These are phyloP conservation scores for Trichoderma koningiopsis DNA, from an alignment of 2,329 filamentous ascomycete species.

Conservation along the genomic window DNA sequence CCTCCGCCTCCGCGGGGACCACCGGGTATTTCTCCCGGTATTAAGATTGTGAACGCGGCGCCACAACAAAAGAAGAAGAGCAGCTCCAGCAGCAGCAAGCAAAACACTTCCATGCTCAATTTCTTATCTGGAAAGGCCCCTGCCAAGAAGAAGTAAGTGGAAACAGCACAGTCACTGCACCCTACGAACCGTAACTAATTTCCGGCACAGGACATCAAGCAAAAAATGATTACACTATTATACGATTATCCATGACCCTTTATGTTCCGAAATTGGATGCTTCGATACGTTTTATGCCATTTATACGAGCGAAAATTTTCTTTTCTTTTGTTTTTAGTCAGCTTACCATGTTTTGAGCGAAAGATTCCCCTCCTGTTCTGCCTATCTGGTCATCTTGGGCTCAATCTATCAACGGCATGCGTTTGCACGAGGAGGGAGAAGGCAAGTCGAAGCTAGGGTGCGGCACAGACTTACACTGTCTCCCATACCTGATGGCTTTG, in stretches of 20 bases:
- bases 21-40: constrained; percentile 2
- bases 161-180: too few relatives aligned
- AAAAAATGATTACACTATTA: constrained; percentile 27
- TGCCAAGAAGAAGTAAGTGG: constrained; percentile 28
- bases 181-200: not conserved
- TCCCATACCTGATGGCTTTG: not conserved
- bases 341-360: constrained; percentile 16
- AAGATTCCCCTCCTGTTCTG: constrained; percentile 24
- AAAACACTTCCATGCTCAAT: constrained; percentile 28
- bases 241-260: constrained; percentile 20
- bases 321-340: not conserved
- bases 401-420: constrained; percentile 25
- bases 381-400: constrained; percentile 1
- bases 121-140: constrained; percentile 30
- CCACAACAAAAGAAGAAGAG: constrained; percentile 27
- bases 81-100: constrained; percentile 25
- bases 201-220: constrained; percentile 19
- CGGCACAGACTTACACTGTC: not conserved
- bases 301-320: constrained; percentile 26
- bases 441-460: constrained; percentile 25
- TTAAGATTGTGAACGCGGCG: constrained; percentile 29
- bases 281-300: constrained; percentile 10
- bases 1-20: constrained; percentile 5
- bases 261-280: constrained; percentile 9
- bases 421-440: constrained; percentile 30